Percentiles rank a stretch among this genome's conserved stretches.
Conservation (phyloP, 2,329 filamentous ascomycete species). For the Apiospora malaysiana region DNA sequence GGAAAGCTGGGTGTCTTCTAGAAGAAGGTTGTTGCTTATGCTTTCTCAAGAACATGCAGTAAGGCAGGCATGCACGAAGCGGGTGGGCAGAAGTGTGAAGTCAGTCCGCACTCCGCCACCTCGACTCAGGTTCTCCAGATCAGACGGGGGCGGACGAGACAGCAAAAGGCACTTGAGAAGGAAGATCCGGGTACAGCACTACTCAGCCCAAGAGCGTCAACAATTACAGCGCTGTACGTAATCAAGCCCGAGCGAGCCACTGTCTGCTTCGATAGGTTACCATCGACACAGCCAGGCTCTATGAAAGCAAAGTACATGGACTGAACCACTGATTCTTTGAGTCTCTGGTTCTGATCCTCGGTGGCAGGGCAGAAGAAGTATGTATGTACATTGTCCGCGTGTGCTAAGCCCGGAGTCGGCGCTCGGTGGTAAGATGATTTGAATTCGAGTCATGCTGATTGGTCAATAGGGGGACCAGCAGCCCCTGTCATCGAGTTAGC, state of each 20-base stretch:
- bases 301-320: neutral
- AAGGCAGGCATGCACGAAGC: conserved; percentile 10
- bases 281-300: neutral
- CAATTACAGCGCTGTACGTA: neutral
- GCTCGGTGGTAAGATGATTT: conserved; percentile 16
- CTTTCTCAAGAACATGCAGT: neutral
- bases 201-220: neutral
- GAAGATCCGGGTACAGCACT: neutral
- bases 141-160: conserved; percentile 1
- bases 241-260: neutral
- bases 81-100: conserved; percentile 15
- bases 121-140: conserved; percentile 14
- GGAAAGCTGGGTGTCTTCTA: conserved; percentile 13
- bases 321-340: neutral
- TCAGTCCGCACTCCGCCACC: conserved; percentile 13
- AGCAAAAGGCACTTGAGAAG: conserved; percentile 6
- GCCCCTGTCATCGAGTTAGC: conserved; percentile 10
- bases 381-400: conserved; percentile 6
- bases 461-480: neutral
- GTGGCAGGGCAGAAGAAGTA: neutral
- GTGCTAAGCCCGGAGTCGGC: conserved; percentile 15
- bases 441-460: neutral
- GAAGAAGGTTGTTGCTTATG: conserved; percentile 1
- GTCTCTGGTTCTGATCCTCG: neutral
- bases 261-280: neutral